Evolutionary conservation across 306 rosid genomes (phyloP).

Genomic region (Luffa acutangula): DNA sequence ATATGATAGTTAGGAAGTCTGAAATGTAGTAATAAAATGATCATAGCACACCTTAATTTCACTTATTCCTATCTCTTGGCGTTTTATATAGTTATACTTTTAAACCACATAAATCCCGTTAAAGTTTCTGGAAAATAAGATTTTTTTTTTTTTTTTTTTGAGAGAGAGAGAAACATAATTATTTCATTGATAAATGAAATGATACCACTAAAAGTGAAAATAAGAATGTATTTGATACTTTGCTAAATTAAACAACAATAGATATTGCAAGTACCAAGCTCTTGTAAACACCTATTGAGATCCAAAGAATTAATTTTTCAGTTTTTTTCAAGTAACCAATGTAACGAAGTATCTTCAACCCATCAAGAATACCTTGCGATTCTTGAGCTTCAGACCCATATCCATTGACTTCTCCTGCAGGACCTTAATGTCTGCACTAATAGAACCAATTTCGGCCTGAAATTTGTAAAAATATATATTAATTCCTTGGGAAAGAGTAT

Average conservation of each 20-base stretch:
- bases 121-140: not conserved
- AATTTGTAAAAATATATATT: not conserved
- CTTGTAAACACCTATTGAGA: not conserved
- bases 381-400: conserved; percentile 92
- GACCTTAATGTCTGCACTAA: conserved; percentile 91
- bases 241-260: not conserved
- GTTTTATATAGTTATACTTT: not conserved
- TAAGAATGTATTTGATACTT: not conserved
- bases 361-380: conserved; percentile 75
- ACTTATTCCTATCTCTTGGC: not conserved
- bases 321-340: not conserved
- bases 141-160: not conserved
- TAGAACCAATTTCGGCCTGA: conserved; percentile 94
- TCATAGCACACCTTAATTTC: not conserved
- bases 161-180: too few relatives aligned
- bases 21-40: not conserved
- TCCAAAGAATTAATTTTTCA: not conserved
- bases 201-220: not conserved
- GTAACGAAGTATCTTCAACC: not conserved
- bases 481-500: not conserved
- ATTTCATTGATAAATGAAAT: too few relatives aligned
- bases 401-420: conserved; percentile 99
- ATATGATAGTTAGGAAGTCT: not conserved
- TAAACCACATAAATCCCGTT: not conserved
- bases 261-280: not conserved